phyloP scores from a whole-genome alignment of 345 rosid genomes.

The Populus alba region DNA sequence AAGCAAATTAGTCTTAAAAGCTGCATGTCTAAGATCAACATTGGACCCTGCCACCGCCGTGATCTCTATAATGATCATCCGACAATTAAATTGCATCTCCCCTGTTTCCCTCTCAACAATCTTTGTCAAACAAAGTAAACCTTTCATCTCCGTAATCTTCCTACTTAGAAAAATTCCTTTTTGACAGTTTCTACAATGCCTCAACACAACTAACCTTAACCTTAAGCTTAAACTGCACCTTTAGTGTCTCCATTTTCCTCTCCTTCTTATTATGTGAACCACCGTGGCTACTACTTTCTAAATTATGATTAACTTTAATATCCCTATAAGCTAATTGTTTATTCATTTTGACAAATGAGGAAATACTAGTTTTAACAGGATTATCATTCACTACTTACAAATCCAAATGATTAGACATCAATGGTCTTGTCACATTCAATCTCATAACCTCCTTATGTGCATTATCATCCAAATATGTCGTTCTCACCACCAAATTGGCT shows the following conservation, averaged over 20 bases:
- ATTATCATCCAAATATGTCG: constrained; percentile 43
- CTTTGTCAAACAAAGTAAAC: constrained; percentile 53
- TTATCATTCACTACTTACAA: constrained; percentile 25
- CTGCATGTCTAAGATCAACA: constrained; percentile 51
- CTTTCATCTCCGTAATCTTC: constrained; percentile 56
- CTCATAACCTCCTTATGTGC: constrained; percentile 49
- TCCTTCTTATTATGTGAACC: constrained; percentile 38
- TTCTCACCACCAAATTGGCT: constrained; percentile 46
- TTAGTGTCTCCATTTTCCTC: constrained; percentile 41
- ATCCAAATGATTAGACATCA: constrained; percentile 41
- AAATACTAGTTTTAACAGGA: constrained; percentile 38
- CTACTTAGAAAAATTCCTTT: constrained; percentile 36
- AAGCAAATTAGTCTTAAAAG: constrained; percentile 57
- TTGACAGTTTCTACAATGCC: constrained; percentile 50
- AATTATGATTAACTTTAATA: constrained; percentile 9
- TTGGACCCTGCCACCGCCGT: constrained; percentile 44
- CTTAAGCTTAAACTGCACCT: constrained; percentile 37
- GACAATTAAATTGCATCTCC: constrained; percentile 52
- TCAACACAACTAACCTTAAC: constrained; percentile 45
- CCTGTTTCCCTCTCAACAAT: constrained; percentile 45
- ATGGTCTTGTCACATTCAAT: constrained; percentile 46
- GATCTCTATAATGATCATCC: constrained; percentile 52
- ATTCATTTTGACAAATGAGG: constrained; percentile 53
- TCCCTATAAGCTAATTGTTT: constrained; percentile 33
- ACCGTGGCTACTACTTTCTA: constrained; percentile 44